Evolutionary conservation across 352 stramenopile genomes (phyloP).

Genomic region (Globisporangium perplexum): DNA sequence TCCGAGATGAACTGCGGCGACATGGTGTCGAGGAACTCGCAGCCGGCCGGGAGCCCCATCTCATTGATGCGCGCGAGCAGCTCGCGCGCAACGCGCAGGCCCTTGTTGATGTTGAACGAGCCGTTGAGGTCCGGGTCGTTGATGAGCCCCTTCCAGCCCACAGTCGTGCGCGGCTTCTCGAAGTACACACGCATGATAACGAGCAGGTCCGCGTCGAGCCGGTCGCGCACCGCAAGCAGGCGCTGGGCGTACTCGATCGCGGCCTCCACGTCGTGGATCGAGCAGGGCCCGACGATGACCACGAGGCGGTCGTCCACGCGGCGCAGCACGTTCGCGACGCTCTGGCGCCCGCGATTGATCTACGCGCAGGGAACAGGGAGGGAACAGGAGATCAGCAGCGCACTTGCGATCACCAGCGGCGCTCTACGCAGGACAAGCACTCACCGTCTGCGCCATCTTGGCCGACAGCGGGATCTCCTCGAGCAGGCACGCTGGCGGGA

Average conservation of each 20-base stretch:
- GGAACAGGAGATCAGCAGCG: neutral
- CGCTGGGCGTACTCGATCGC: conserved; percentile 81
- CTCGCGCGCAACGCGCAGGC: conserved; percentile 73
- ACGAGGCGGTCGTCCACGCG: conserved; percentile 81
- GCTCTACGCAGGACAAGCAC: neutral
- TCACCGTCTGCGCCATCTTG: conserved; percentile 73
- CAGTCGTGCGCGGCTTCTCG: conserved; percentile 87
- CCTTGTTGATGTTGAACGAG: conserved; percentile 92
- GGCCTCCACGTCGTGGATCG: conserved; percentile 85
- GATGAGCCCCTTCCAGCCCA: conserved; percentile 89
- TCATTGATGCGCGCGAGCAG: conserved; percentile 85
- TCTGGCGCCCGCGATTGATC: conserved; percentile 71
- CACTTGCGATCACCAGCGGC: too few species aligned
- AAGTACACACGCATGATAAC: conserved; percentile 92
- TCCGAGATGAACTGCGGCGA: conserved; percentile 89
- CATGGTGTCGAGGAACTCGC: conserved; percentile 90
- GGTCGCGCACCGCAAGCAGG: conserved; percentile 60
- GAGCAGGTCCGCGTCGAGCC: conserved; percentile 77
- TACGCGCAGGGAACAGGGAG: conserved; percentile 2
- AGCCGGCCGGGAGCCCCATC: conserved; percentile 75
- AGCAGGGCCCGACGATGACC: conserved; percentile 85
- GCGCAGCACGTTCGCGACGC: conserved; percentile 65
- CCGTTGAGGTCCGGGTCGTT: conserved; percentile 88
- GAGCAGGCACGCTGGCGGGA: conserved; percentile 77
- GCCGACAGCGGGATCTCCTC: conserved; percentile 80